Conservation (phyloP, 2,329 filamentous ascomycete species). For the Zasmidium citrigriseum region DNA sequence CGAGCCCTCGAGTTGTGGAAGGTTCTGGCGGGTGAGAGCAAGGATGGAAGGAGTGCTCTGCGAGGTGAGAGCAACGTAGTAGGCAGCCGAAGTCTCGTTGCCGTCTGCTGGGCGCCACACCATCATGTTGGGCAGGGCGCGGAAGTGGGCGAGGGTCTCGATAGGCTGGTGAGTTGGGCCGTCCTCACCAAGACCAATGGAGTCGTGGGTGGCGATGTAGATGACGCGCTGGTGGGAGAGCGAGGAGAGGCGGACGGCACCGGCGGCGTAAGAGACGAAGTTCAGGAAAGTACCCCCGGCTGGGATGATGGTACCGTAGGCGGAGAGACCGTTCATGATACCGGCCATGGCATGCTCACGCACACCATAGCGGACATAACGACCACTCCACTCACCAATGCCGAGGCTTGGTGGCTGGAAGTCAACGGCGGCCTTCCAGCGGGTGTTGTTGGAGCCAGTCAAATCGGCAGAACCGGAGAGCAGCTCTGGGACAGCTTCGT, state of each 20-base stretch:
- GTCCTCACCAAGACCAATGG: constrained; percentile 97
- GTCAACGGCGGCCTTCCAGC: constrained; percentile 95
- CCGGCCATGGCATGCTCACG: constrained; percentile 91
- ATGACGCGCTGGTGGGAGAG: constrained; percentile 88
- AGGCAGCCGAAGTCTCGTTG: constrained; percentile 96
- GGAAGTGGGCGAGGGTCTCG: constrained; percentile 97
- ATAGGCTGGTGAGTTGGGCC: constrained; percentile 99
- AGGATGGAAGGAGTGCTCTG: constrained; percentile 90
- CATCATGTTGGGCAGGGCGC: constrained; percentile 97
- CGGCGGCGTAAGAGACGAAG: constrained; percentile 97
- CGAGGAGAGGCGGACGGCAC: constrained; percentile 89
- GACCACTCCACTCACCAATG: constrained; percentile 86
- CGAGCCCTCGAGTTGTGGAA: constrained; percentile 94
- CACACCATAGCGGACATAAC: constrained; percentile 91
- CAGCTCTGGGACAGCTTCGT: constrained; percentile 81
- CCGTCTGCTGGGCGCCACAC: constrained; percentile 98
- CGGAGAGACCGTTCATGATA: constrained; percentile 91
- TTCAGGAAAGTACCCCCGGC: constrained; percentile 97
- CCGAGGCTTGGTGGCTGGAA: constrained; percentile 89
- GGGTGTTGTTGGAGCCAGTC: constrained; percentile 97
- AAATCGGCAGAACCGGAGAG: constrained; percentile 95
- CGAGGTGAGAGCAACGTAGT: constrained; percentile 91
- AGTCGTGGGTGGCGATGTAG: constrained; percentile 98
- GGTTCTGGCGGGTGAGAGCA: constrained; percentile 94
- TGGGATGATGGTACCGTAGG: constrained; percentile 92